Conservation (phyloP, 116 monocot genomes). For the Posidonia oceanica region DNA sequence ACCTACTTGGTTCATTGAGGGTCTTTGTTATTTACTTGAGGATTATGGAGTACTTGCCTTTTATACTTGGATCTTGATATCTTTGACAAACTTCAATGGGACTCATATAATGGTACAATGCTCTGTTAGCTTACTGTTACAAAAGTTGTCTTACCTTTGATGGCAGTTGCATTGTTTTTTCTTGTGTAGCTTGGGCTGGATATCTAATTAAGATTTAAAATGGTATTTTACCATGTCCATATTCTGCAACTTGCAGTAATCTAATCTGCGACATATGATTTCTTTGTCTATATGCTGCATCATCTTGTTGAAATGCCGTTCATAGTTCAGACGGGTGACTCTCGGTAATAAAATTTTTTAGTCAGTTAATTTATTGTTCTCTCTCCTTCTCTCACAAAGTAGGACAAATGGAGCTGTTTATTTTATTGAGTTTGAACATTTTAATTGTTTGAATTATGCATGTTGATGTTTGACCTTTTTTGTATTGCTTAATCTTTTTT, state of each 20-base stretch:
- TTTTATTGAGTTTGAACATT: too few relatives aligned
- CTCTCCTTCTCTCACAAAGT: too few relatives aligned
- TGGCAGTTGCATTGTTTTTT: background rate
- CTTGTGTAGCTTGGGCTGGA: background rate
- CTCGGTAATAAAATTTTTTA: too few relatives aligned
- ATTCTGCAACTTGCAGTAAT: background rate
- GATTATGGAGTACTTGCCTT: background rate
- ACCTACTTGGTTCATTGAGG: slow-evolving; percentile 1
- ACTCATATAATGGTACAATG: slow-evolving; percentile 1
- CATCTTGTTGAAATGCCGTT: background rate
- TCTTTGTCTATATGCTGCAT: background rate
- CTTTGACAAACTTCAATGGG: background rate
- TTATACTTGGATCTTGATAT: slow-evolving; percentile 3
- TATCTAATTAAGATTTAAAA: background rate
- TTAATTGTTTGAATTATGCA: too few relatives aligned
- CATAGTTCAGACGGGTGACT: too few relatives aligned
- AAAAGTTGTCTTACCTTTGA: background rate
- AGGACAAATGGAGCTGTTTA: too few relatives aligned
- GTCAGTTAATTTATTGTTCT: too few relatives aligned
- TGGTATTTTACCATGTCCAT: background rate
- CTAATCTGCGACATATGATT: background rate
- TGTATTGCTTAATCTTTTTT: too few relatives aligned
- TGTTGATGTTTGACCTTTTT: too few relatives aligned
- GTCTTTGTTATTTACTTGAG: background rate
- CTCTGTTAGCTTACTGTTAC: background rate